Evolutionary conservation across 2,329 filamentous ascomycete genomes (phyloP).

Genomic region (Colletotrichum karsti): DNA sequence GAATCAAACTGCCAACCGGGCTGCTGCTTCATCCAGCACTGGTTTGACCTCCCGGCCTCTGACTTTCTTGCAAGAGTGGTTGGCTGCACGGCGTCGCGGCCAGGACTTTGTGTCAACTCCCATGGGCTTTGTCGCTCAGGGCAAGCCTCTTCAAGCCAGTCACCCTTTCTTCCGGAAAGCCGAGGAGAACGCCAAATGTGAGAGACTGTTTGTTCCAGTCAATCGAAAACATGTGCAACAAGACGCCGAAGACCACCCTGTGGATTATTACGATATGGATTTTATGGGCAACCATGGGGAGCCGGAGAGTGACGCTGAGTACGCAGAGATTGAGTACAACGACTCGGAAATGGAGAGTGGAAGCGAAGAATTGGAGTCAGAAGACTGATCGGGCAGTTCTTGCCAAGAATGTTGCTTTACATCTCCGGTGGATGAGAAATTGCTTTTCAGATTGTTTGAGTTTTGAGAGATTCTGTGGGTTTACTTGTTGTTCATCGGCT

Average conservation of each 20-base stretch:
- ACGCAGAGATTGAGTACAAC: slow-evolving; percentile 27
- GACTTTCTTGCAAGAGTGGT: slow-evolving; percentile 65
- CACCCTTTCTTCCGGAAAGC: slow-evolving; percentile 60
- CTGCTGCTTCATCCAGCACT: background rate
- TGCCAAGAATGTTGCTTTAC: background rate
- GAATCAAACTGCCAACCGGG: background rate
- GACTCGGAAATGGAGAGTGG: slow-evolving; percentile 20
- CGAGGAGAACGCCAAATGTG: background rate
- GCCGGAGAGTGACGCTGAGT: slow-evolving; percentile 16
- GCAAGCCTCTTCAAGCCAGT: slow-evolving; percentile 53
- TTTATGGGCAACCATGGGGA: slow-evolving; percentile 24
- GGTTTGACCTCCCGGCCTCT: slow-evolving; percentile 45
- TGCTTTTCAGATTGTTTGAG: no score
- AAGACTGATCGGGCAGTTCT: background rate
- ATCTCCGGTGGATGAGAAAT: background rate
- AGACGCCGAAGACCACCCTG: background rate
- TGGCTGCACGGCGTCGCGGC: slow-evolving; percentile 59
- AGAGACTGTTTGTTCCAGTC: slow-evolving; percentile 20
- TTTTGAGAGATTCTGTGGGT: no score
- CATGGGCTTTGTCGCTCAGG: slow-evolving; percentile 64
- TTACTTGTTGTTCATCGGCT: no score
- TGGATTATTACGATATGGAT: slow-evolving; percentile 14
- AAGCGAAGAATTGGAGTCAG: background rate
- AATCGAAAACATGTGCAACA: background rate
- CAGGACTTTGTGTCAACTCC: slow-evolving; percentile 68